Percentiles rank a stretch among this genome's conserved stretches.
phyloP scores from a whole-genome alignment of 306 rosid genomes.

The Citrullus amarus region DNA sequence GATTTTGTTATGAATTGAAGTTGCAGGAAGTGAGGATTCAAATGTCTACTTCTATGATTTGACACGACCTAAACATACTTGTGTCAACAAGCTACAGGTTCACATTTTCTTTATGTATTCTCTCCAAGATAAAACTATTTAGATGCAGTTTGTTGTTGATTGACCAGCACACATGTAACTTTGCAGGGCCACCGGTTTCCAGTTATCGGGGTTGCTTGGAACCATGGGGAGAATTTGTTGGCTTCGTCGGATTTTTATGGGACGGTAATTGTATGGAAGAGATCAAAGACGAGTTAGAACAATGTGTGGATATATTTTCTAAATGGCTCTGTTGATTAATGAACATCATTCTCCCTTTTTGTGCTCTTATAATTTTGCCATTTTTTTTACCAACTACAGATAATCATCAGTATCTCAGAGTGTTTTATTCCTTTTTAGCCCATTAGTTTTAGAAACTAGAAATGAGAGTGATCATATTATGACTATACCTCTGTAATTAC shows the following conservation, averaged over 20 bases:
- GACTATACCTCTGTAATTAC: background rate
- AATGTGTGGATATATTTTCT: background rate
- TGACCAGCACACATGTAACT: constrained; percentile 12
- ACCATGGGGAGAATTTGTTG: constrained; percentile 84
- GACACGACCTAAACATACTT: constrained; percentile 80
- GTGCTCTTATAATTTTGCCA: background rate
- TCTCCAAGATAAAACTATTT: background rate
- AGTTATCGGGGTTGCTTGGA: constrained; percentile 83
- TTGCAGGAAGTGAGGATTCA: constrained; percentile 96
- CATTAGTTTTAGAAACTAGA: background rate
- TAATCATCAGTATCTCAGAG: background rate
- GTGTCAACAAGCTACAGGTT: constrained; percentile 98
- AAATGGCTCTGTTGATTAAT: background rate
- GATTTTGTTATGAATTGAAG: constrained; percentile 30
- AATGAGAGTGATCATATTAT: background rate
- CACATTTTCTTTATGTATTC: constrained; percentile 5
- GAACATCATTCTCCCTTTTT: background rate
- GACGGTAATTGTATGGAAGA: constrained; percentile 87
- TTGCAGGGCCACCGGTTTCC: constrained; percentile 96
- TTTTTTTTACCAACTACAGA: background rate
- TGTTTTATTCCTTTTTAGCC: background rate
- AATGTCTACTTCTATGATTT: constrained; percentile 94
- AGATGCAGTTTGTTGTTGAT: constrained; percentile 1
- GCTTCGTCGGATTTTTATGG: constrained; percentile 92
- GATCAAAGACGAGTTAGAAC: constrained; percentile 56